Evolutionary conservation across 345 rosid genomes (phyloP), one percentile per base, ranked within the genome.

Genomic region (Excoecaria cochinchinensis): DNA sequence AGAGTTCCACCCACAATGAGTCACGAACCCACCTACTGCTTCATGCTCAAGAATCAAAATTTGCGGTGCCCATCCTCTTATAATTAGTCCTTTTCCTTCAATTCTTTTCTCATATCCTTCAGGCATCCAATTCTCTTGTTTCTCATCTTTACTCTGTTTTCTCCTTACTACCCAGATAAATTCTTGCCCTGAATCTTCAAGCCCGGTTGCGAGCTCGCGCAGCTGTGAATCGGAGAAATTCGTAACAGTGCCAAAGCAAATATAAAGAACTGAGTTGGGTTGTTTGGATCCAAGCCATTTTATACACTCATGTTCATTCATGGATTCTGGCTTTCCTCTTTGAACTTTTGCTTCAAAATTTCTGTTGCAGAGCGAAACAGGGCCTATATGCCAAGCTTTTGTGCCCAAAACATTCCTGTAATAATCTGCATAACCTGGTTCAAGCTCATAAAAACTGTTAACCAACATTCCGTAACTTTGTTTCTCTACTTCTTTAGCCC

Each of bases 1-100:
- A 10, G 80, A 82, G 50, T 76, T 79, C 82, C 85, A 82, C 15
- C 82, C 67, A 24, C 80, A 79, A 61, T 72, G 82, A 4, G 78
- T 73, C 75, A 79, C 51, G 12, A 76, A 63, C 38, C 78, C 82
- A 9, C 82, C 81, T 0, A 70, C n/a, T 4, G 74, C 56, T 46
- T 44, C 8, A 12, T 79, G 82, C 16, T 79, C 77, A 9, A 77
- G 83, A 24, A 80, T 77, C 81, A 72, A 38, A 21, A 62, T 62
- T 24, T 75, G 81, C 3, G 81, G 81, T 19, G 81, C 83, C 79
- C 22, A 64, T 8, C 50, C 69, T 64, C 69, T 64, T 40, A 64
- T 40, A 64, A 64, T 64, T 17, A 64, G 5, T 7, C 72, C 77
- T 9, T 69, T 74, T 2, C 81, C 86, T 61, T 71, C 69, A 59